phyloP scores from a whole-genome alignment of 1,284 basidiomycete species.

The Ustilago xerochloae region DNA sequence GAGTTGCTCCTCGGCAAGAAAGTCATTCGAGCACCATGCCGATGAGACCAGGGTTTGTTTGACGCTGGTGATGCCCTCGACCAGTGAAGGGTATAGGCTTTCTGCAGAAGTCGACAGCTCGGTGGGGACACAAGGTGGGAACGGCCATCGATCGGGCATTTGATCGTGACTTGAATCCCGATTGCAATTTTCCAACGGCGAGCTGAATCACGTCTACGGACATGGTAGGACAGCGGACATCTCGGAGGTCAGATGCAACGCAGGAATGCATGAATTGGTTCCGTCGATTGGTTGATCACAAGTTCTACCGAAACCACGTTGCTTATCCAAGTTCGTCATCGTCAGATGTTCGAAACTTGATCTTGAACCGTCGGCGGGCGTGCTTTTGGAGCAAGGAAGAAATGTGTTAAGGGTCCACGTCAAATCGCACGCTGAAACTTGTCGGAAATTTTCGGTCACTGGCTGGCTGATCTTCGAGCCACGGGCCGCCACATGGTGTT shows the following conservation, averaged over 20 bases:
- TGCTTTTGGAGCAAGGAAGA: not conserved
- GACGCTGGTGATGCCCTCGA: not conserved
- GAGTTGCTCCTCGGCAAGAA: no score
- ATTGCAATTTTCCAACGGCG: not conserved
- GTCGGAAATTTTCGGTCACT: slow-evolving; percentile 9
- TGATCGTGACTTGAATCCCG: not conserved
- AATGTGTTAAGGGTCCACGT: not conserved
- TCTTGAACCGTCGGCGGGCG: not conserved
- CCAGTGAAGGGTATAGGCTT: not conserved
- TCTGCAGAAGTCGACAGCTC: not conserved
- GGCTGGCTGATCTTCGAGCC: not conserved
- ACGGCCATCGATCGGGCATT: not conserved
- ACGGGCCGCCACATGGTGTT: not conserved
- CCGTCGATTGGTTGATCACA: not conserved
- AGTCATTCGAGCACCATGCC: no score
- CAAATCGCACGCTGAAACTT: not conserved
- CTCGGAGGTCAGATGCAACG: not conserved
- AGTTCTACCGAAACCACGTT: slow-evolving; percentile 11
- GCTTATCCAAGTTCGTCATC: slow-evolving; percentile 1
- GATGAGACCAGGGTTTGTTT: no score
- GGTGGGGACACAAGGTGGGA: not conserved
- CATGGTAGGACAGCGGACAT: not conserved
- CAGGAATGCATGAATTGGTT: not conserved
- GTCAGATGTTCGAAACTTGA: not conserved
- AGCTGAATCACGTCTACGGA: not conserved